phyloP scores from a whole-genome alignment of 768 basidiomycete species.

The Amanita thiersii region DNA sequence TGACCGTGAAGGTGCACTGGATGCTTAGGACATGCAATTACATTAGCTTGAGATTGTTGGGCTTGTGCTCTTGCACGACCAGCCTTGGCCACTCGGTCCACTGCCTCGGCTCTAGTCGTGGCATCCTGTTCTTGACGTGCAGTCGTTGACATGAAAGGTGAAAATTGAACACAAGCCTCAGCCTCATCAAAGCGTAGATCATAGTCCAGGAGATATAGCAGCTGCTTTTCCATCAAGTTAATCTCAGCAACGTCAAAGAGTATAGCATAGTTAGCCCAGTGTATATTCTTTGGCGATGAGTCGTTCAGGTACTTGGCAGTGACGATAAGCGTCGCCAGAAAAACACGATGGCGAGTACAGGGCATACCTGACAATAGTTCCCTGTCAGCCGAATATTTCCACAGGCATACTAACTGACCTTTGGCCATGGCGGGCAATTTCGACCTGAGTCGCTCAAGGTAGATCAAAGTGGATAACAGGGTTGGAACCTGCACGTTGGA shows the following conservation, averaged over 20 bases:
- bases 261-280: slow-evolving; percentile 79
- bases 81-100: slow-evolving; percentile 47
- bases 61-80: slow-evolving; percentile 38
- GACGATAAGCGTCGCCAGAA: slow-evolving; percentile 92
- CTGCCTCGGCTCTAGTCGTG: slow-evolving; percentile 42
- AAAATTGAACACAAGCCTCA: slow-evolving; percentile 67
- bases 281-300: slow-evolving; percentile 89
- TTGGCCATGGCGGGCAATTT: slow-evolving; percentile 80
- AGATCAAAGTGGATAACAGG: slow-evolving; percentile 83
- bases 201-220: slow-evolving; percentile 87
- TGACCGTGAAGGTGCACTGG: slow-evolving; percentile 21
- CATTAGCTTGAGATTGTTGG: slow-evolving; percentile 28
- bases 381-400: not conserved
- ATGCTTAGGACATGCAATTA: slow-evolving; percentile 19
- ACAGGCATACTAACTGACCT: slow-evolving; percentile 40
- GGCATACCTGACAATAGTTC: slow-evolving; percentile 53
- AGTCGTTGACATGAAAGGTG: slow-evolving; percentile 48
- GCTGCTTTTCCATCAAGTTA: slow-evolving; percentile 96
- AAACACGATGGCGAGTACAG: slow-evolving; percentile 92
- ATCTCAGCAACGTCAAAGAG: slow-evolving; percentile 74
- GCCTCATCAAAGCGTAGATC: slow-evolving; percentile 85
- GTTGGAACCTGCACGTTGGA: slow-evolving; percentile 90
- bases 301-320: slow-evolving; percentile 97
- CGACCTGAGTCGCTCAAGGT: slow-evolving; percentile 77
- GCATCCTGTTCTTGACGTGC: slow-evolving; percentile 17